Conservation (phyloP, 164 flowering plant species). For the Vitis cinerea region DNA sequence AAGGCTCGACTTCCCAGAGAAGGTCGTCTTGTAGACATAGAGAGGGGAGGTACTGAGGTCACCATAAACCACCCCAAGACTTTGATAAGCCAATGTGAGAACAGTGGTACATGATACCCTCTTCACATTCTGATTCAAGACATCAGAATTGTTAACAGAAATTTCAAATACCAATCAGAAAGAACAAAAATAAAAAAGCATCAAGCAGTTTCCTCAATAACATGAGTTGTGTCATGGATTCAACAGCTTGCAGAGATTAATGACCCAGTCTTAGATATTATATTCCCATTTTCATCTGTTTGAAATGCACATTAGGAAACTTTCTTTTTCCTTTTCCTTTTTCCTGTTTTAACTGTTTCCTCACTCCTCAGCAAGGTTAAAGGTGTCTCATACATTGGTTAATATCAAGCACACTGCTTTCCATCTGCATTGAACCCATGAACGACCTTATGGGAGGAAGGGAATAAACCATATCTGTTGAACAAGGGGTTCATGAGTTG, state of each 20-base stretch:
- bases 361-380: no score
- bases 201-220: no score
- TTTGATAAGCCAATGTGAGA: conserved; percentile 68
- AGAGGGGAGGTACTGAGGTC: conserved; percentile 83
- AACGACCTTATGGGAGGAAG: not conserved
- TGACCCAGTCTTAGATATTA: no score
- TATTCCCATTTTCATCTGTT: no score
- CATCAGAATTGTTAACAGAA: not conserved
- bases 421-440: not conserved
- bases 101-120: conserved; percentile 38
- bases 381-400: no score
- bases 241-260: no score
- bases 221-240: no score
- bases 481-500: not conserved
- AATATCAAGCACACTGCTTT: no score
- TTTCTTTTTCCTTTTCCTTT: no score
- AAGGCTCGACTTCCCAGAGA: conserved; percentile 59
- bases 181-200: not conserved
- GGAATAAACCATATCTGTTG: not conserved
- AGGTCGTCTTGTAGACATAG: conserved; percentile 73
- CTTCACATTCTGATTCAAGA: conserved; percentile 45
- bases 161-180: not conserved
- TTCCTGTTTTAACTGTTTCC: no score
- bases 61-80: conserved; percentile 82
- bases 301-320: no score